A percentile compares a stretch with the other conserved stretches of the same genome.
phyloP scores from a whole-genome alignment of 208 protist species.

The Willaertia magna region DNA sequence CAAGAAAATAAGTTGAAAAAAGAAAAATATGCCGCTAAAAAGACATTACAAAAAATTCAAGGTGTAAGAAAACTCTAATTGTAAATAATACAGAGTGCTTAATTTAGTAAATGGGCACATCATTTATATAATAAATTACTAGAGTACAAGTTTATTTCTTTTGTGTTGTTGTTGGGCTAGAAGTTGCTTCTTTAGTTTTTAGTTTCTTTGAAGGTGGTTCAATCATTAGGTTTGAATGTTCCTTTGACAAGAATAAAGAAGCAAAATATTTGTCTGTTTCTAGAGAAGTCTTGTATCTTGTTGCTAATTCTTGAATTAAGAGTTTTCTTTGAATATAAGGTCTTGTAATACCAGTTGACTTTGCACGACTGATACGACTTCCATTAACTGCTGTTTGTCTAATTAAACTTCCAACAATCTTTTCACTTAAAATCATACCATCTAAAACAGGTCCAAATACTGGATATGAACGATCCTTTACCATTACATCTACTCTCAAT shows the following conservation, averaged over 20 bases:
- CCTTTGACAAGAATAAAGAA: neutral
- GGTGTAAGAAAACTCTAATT: too few relatives aligned
- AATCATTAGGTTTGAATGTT: neutral
- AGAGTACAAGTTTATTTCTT: neutral
- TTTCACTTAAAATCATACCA: slow-evolving; percentile 43
- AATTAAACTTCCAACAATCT: slow-evolving; percentile 34
- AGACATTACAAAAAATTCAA: too few relatives aligned
- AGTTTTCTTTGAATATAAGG: slow-evolving; percentile 13
- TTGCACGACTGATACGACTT: slow-evolving; percentile 24
- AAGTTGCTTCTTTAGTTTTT: neutral
- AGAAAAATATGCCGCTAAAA: neutral
- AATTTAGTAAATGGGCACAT: too few relatives aligned
- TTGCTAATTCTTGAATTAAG: neutral
- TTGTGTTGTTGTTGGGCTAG: neutral
- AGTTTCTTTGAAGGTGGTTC: neutral
- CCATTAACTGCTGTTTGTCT: slow-evolving; percentile 46
- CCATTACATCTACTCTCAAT: slow-evolving; percentile 38
- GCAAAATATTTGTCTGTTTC: neutral
- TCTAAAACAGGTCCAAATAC: slow-evolving; percentile 42
- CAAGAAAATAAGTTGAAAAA: neutral
- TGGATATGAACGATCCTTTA: slow-evolving; percentile 18
- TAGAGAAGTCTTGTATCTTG: neutral
- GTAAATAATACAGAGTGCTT: too few relatives aligned
- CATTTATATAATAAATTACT: neutral
- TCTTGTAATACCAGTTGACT: slow-evolving; percentile 25